Conservation (phyloP, 768 basidiomycete genomes). For the Tulasnella sp. region DNA sequence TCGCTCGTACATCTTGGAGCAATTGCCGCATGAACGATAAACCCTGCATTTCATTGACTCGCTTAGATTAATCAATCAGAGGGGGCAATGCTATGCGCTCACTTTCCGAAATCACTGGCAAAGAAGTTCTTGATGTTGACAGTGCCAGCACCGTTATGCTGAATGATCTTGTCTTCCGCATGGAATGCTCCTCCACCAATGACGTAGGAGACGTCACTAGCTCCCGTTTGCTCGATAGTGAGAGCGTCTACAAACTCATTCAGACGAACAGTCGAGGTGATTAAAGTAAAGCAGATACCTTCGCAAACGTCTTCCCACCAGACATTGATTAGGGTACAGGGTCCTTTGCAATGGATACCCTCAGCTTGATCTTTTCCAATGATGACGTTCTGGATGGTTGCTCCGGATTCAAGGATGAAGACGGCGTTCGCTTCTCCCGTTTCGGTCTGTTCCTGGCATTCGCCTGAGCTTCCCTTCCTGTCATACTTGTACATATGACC, state of each 20-base stretch:
- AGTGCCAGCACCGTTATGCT: constrained; percentile 6
- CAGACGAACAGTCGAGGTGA: not conserved
- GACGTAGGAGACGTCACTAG: not conserved
- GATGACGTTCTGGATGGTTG: not conserved
- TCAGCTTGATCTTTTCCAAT: constrained; percentile 1
- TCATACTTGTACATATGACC: constrained; percentile 9
- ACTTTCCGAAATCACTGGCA: constrained; percentile 1
- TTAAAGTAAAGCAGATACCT: not conserved
- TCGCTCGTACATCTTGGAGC: not conserved
- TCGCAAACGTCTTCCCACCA: constrained; percentile 3
- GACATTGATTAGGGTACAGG: constrained; percentile 7
- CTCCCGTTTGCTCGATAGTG: constrained; percentile 1
- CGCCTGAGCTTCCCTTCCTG: not conserved
- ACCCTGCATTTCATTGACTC: not conserved
- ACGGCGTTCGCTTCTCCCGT: not conserved
- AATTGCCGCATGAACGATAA: constrained; percentile 10
- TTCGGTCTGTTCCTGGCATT: not conserved
- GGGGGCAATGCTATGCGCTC: not conserved
- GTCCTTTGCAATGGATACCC: constrained; percentile 5
- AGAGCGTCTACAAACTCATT: not conserved
- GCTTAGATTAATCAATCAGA: not conserved
- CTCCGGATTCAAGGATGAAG: not conserved
- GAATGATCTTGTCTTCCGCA: constrained; percentile 14
- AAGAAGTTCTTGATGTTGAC: not conserved
- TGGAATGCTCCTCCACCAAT: constrained; percentile 9